Conservation (phyloP, 495 filamentous ascomycete species). For the Annulohypoxylon stygium region DNA sequence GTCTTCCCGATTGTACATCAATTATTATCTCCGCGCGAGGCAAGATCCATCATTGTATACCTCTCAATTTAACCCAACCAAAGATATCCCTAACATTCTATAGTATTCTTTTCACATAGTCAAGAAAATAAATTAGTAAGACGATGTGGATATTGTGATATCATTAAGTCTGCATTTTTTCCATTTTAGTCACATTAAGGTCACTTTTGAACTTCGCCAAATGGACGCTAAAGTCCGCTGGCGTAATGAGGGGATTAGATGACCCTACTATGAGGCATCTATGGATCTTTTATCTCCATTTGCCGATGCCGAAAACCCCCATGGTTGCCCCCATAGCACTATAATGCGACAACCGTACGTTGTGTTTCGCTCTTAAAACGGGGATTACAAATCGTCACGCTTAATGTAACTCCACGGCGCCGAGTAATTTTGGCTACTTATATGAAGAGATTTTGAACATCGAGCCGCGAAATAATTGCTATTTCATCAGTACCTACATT, state of each 20-base stretch:
- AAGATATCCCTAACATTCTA: neutral
- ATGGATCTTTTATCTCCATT: conserved; percentile 21
- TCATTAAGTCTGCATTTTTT: neutral
- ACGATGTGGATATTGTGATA: neutral
- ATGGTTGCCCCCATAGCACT: neutral
- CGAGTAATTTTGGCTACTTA: conserved; percentile 6
- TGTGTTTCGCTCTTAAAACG: neutral
- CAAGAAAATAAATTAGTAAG: neutral
- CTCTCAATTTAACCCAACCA: neutral
- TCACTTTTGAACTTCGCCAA: neutral
- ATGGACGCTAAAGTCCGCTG: conserved; percentile 2
- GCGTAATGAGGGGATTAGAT: neutral
- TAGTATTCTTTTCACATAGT: neutral
- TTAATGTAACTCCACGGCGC: neutral
- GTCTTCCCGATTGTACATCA: neutral
- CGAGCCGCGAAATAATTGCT: neutral
- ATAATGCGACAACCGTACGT: neutral
- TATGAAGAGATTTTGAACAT: neutral
- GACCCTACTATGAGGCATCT: neutral
- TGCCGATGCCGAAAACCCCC: neutral
- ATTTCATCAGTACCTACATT: neutral
- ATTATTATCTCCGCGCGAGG: neutral
- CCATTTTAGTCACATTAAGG: neutral
- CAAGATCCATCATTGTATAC: neutral
- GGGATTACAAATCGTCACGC: neutral